These are phyloP conservation scores for Neophaeococcomyces mojaviensis DNA, from an alignment of 2,329 filamentous ascomycete species.

Conservation along the genomic window DNA sequence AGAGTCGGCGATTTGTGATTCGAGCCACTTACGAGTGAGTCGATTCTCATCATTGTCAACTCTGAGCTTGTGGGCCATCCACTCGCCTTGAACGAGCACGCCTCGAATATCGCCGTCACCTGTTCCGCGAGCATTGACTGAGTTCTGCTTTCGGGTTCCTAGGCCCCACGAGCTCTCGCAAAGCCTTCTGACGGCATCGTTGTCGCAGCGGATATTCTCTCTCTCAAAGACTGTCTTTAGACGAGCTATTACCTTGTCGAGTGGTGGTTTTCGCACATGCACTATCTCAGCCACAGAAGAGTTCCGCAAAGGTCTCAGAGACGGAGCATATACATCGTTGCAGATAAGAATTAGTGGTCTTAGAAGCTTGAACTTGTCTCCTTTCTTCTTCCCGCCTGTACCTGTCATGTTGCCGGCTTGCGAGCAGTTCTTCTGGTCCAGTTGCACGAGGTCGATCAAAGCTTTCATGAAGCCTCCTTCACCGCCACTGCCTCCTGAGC, in stretches of 20 bases:
- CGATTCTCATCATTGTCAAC: conserved; percentile 28
- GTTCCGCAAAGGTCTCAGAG: conserved; percentile 77
- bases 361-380: conserved; percentile 78
- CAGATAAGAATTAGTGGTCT: conserved; percentile 89
- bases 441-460: conserved; percentile 76
- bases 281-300: conserved; percentile 81
- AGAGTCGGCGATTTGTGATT: conserved; percentile 48
- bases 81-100: conserved; percentile 58
- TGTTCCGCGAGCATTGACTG: conserved; percentile 36
- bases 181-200: conserved; percentile 71
- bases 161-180: conserved; percentile 62
- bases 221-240: conserved; percentile 79
- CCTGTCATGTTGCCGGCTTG: conserved; percentile 21
- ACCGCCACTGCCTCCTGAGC: conserved; percentile 62
- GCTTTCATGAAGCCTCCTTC: conserved; percentile 96
- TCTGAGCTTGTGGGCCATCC: conserved; percentile 55
- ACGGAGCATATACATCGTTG: conserved; percentile 92
- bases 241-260: conserved; percentile 76
- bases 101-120: conserved; percentile 54
- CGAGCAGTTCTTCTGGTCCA: conserved; percentile 73
- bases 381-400: conserved; percentile 51
- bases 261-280: conserved; percentile 77
- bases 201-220: conserved; percentile 81
- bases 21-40: conserved; percentile 54
- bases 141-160: conserved; percentile 47